Evolutionary conservation across 2,329 filamentous ascomycete genomes (phyloP).

Genomic region (Xylariaceae sp.): DNA sequence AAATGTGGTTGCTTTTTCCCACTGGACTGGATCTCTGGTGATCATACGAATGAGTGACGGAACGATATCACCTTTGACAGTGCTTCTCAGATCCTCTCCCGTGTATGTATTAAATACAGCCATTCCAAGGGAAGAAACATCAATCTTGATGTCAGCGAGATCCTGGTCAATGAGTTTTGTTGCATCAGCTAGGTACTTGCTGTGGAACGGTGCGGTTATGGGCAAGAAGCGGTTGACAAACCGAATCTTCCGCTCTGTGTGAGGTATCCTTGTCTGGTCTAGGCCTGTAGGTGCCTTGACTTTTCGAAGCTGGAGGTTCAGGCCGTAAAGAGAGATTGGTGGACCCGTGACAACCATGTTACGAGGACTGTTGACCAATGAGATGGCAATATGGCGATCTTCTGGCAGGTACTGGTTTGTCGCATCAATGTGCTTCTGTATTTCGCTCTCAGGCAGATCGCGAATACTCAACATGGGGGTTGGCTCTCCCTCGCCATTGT

Average conservation of each 20-base stretch:
- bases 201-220: constrained; percentile 98
- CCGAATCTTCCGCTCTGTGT: constrained; percentile 91
- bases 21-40: constrained; percentile 88
- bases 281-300: constrained; percentile 97
- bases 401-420: constrained; percentile 94
- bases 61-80: constrained; percentile 73
- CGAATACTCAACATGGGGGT: constrained; percentile 98
- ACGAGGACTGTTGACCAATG: constrained; percentile 91
- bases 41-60: constrained; percentile 87
- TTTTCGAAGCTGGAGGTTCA: constrained; percentile 92
- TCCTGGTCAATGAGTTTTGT: constrained; percentile 82
- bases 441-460: constrained; percentile 79
- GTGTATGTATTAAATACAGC: constrained; percentile 88
- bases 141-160: constrained; percentile 75
- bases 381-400: constrained; percentile 91
- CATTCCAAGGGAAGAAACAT: constrained; percentile 69
- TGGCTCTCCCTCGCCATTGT: constrained; percentile 90
- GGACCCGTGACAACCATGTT: constrained; percentile 97
- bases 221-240: constrained; percentile 97
- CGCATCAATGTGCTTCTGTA: constrained; percentile 93
- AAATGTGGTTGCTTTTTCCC: constrained; percentile 93
- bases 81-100: constrained; percentile 74
- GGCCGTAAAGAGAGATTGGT: constrained; percentile 90
- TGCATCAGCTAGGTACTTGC: constrained; percentile 82
- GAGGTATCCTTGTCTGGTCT: constrained; percentile 90